Evolutionary conservation across 495 filamentous ascomycete species (phyloP).

Genomic region (Aspergillus biplanus): DNA sequence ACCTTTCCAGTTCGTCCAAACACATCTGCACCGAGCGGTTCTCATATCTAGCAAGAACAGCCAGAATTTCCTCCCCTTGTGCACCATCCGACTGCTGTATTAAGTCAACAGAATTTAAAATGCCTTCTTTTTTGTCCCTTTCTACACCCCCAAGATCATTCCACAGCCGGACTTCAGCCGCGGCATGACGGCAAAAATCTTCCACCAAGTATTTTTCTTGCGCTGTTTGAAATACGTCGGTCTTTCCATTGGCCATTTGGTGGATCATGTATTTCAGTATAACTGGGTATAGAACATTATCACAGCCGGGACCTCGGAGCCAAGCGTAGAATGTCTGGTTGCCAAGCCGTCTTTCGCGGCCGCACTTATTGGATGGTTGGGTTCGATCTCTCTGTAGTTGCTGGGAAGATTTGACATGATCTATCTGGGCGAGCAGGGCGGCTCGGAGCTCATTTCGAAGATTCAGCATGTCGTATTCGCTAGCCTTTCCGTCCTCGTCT

Average conservation of each 20-base stretch:
- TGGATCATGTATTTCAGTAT: neutral
- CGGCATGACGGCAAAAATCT: neutral
- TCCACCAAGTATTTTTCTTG: neutral
- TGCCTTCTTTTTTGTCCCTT: neutral
- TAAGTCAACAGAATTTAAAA: neutral
- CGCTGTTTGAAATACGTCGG: neutral
- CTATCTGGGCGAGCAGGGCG: neutral
- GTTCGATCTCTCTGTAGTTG: neutral
- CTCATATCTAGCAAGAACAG: neutral
- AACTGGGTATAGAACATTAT: neutral
- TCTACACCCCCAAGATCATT: neutral
- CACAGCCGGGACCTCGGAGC: neutral
- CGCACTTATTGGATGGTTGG: neutral
- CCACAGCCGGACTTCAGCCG: neutral
- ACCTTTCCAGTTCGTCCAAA: neutral
- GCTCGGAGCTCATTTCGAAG: neutral
- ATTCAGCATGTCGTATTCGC: neutral
- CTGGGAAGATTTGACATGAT: neutral
- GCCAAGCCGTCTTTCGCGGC: too few species aligned
- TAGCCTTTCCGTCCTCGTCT: neutral
- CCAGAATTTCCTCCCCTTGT: neutral
- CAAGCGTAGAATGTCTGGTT: constrained; percentile 1
- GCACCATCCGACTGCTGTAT: neutral
- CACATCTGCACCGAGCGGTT: neutral
- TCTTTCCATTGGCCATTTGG: neutral